Conservation (phyloP, 257 asterid species). For the Fraxinus americana region DNA sequence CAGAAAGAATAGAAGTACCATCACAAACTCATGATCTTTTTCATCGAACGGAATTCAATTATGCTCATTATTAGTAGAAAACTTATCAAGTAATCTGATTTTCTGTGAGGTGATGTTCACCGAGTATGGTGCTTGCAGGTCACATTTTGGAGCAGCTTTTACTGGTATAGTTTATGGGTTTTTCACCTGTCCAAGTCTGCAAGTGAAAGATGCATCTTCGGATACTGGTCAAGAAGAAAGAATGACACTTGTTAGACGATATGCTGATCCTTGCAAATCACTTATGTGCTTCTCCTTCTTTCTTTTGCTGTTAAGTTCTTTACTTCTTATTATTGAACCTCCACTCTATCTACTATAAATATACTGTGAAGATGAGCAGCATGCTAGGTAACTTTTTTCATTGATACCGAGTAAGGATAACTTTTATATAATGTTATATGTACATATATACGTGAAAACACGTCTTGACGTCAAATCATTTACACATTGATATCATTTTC, state of each 20-base stretch:
- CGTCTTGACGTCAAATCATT: too few species aligned
- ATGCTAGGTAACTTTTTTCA: neutral
- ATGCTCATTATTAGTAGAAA: neutral
- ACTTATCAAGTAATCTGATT: too few species aligned
- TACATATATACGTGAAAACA: neutral
- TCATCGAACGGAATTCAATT: neutral
- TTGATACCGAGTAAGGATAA: neutral
- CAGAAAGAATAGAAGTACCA: neutral
- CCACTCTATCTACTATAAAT: slow-evolving; percentile 50
- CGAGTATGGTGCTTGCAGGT: slow-evolving; percentile 44
- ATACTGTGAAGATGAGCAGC: slow-evolving; percentile 6
- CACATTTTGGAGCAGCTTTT: slow-evolving; percentile 69
- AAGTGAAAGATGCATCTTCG: slow-evolving; percentile 57
- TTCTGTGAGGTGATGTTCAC: neutral
- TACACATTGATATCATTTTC: too few species aligned
- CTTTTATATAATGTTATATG: neutral
- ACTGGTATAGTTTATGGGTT: slow-evolving; percentile 69
- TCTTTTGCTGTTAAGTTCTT: slow-evolving; percentile 50
- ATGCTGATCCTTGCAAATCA: slow-evolving; percentile 71
- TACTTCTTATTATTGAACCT: slow-evolving; percentile 60
- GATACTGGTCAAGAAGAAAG: slow-evolving; percentile 49
- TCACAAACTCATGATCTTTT: neutral
- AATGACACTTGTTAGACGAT: slow-evolving; percentile 45
- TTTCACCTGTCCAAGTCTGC: slow-evolving; percentile 51
- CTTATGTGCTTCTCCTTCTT: slow-evolving; percentile 55